phyloP scores from a whole-genome alignment of 306 rosid species.

The Castanospermum australe region DNA sequence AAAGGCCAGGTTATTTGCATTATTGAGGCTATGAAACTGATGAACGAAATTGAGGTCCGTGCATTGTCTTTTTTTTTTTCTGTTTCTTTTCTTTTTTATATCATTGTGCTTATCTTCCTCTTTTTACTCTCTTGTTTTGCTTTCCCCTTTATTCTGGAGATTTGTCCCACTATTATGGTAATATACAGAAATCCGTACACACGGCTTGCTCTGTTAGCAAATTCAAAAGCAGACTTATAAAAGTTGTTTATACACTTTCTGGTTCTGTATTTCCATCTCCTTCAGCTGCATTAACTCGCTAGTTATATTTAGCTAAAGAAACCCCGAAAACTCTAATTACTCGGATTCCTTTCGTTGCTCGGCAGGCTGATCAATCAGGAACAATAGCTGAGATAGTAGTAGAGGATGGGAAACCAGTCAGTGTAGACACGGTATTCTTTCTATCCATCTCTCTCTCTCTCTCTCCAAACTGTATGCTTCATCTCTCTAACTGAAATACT shows the following conservation, averaged over 20 bases:
- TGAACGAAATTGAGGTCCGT: slow-evolving; percentile 93
- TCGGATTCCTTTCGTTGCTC: slow-evolving; percentile 12
- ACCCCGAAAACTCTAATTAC: not conserved
- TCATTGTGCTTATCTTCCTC: not conserved
- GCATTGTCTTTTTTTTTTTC: not conserved
- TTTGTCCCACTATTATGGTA: not conserved
- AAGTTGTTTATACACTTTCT: not conserved
- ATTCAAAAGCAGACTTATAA: not conserved
- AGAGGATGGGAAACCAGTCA: slow-evolving; percentile 82
- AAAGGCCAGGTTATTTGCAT: slow-evolving; percentile 92
- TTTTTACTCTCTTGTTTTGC: not conserved
- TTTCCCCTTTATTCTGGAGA: not conserved
- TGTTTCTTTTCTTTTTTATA: not conserved
- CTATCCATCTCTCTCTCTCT: not conserved
- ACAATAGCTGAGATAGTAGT: slow-evolving; percentile 66
- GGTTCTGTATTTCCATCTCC: not conserved
- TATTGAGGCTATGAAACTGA: slow-evolving; percentile 94
- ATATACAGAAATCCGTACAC: not conserved
- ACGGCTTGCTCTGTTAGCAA: not conserved
- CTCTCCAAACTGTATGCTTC: not conserved
- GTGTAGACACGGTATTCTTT: slow-evolving; percentile 66
- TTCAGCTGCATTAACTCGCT: not conserved
- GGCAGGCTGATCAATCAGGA: slow-evolving; percentile 92
- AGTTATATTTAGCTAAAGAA: not conserved
- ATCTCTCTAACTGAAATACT: slow-evolving; percentile 9